Conservation (phyloP, 2,329 filamentous ascomycete species). For the Lecanicillium sp. region DNA sequence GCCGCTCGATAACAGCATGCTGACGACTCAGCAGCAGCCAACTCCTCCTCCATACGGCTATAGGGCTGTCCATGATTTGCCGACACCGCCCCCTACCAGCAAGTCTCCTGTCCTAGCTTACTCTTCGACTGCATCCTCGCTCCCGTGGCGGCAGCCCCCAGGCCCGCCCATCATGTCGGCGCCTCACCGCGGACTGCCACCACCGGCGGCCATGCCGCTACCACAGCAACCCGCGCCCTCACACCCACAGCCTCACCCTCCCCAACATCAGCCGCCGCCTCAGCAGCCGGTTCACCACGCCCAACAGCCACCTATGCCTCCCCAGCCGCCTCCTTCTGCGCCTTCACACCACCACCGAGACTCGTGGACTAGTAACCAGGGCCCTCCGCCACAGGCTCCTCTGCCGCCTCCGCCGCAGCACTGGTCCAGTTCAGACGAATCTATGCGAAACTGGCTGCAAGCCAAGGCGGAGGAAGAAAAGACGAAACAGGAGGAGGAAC, state of each 20-base stretch:
- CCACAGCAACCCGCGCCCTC: constrained; percentile 30
- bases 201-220: constrained; percentile 53
- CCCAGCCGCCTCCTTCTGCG: constrained; percentile 21
- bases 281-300: constrained; percentile 15
- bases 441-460: constrained; percentile 64
- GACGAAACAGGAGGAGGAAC: constrained; percentile 69
- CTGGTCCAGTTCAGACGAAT: constrained; percentile 63
- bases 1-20: constrained; percentile 36
- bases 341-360: constrained; percentile 29
- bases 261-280: constrained; percentile 13
- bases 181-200: constrained; percentile 57
- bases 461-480: constrained; percentile 70
- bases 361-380: constrained; percentile 23
- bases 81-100: constrained; percentile 41
- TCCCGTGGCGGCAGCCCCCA: constrained; percentile 35
- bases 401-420: constrained; percentile 59
- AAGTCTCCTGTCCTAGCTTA: constrained; percentile 39
- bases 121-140: not conserved
- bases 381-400: constrained; percentile 34
- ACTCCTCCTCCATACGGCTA: constrained; percentile 35
- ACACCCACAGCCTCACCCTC: constrained; percentile 12
- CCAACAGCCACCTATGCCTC: constrained; percentile 20
- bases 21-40: constrained; percentile 46
- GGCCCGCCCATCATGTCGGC: constrained; percentile 53
- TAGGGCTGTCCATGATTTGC: constrained; percentile 46